Evolutionary conservation across 2,329 filamentous ascomycete genomes (phyloP).

Genomic region (Aspergillus persii): DNA sequence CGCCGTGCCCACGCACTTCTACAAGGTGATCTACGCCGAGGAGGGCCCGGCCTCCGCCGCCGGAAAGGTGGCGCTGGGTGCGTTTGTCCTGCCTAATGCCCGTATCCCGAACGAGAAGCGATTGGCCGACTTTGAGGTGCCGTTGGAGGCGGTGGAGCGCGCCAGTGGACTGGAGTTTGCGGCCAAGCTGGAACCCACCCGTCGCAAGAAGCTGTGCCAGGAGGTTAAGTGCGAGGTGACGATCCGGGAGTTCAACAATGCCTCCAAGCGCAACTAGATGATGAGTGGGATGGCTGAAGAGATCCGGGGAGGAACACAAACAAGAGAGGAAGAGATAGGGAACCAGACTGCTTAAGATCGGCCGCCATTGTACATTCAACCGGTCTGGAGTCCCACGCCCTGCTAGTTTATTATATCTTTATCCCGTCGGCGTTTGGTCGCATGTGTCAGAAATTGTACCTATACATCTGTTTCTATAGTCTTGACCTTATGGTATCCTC

Average conservation of each 20-base stretch:
- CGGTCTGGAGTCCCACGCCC: too few species aligned
- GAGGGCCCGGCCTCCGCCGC: constrained; percentile 60
- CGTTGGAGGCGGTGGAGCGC: constrained; percentile 85
- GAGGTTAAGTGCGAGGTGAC: constrained; percentile 82
- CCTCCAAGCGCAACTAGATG: constrained; percentile 46
- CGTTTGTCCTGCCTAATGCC: constrained; percentile 93
- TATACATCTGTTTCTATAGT: background rate
- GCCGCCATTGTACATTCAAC: background rate
- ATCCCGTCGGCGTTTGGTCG: constrained; percentile 25
- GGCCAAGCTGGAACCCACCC: constrained; percentile 67
- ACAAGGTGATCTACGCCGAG: constrained; percentile 97
- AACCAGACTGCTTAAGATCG: background rate
- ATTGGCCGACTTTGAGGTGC: constrained; percentile 89
- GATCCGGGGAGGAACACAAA: background rate
- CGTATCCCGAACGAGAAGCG: constrained; percentile 83
- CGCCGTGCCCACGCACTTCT: constrained; percentile 97
- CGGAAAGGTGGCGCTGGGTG: constrained; percentile 81
- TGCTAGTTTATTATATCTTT: constrained; percentile 15
- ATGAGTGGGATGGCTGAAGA: background rate
- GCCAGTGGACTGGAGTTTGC: constrained; percentile 92
- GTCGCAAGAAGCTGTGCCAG: constrained; percentile 77
- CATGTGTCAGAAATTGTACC: constrained; percentile 8
- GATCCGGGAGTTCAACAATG: constrained; percentile 72
- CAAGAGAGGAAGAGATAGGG: background rate
- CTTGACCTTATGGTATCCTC: too few species aligned